Base-by-base conservation (phyloP, 371 early-diverging fungal genomes). In the Conidiobolus incongruus region DNA sequence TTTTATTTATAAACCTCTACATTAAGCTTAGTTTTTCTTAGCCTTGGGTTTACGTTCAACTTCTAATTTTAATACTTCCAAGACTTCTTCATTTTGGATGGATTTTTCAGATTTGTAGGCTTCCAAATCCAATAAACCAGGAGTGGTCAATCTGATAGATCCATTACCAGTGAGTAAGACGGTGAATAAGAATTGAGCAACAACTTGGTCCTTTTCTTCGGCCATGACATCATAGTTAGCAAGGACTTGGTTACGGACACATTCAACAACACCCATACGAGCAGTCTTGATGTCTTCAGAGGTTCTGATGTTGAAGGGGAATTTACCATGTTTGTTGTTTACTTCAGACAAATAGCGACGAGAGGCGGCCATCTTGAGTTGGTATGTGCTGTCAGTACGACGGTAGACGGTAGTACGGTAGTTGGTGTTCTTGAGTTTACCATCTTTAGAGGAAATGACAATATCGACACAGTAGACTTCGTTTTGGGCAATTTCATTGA, bases 211-310 rank as follows among this genome's bases (percentile, higher is more conserved):
- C 35, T 79, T 72, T 68, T 83, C 82, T 54, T 89, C 90, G 55
- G 75, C 74, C 52, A 77, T 62, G 23, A 91, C 77, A 26, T 78
- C 75, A 49, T 81, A 88, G 35, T 89, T 72, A 43, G 65, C 62
- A 23, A 88, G 77, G 37, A 88, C 72, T 46, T 69, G 66, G 59
- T 75, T 75, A 68, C 78, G 78, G 51, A 68, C 64, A 61, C 83
- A 86, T 60, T 94, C 95, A 38, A 79, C 60, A 45, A 94, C 69
- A 52, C 93, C 95, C 80, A 91, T 69, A 49, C 88, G 81, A 20
- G 81, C 86, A 64, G 68, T 72, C 54, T 78, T 77, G 61, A 82
- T 81, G 59, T 94, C 92, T 5, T 73, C 76, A 52, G 72, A 54
- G 48, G 65, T 58, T 35, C 52, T 45, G 11, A 5, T 22, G 17